These are phyloP conservation scores for Penicillium steckii DNA, from an alignment of 495 filamentous ascomycete genomes.

Conservation along the genomic window DNA sequence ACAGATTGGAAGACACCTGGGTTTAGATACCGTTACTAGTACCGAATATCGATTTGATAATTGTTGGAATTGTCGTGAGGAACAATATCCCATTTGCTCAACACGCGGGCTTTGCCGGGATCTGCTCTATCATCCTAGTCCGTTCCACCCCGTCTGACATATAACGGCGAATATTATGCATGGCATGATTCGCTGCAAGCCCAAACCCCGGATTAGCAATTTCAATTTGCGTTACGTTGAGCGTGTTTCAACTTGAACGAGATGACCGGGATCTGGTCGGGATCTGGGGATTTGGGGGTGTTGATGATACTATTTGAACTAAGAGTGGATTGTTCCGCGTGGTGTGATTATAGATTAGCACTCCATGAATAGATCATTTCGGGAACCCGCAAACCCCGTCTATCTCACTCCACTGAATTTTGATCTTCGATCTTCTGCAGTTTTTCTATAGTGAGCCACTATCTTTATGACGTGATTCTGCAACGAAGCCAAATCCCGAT, in stretches of 20 bases:
- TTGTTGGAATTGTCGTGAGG: neutral
- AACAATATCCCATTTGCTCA: neutral
- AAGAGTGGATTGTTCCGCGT: neutral
- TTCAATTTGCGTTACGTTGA: neutral
- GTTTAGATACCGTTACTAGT: conserved; percentile 50
- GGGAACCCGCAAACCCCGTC: neutral
- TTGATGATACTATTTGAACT: neutral
- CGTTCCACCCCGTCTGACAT: neutral
- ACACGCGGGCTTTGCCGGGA: neutral
- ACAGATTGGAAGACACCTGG: conserved; percentile 54
- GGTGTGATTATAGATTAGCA: neutral
- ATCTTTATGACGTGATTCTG: neutral
- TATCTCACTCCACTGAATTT: neutral
- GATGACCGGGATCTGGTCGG: neutral
- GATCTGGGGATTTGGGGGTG: neutral
- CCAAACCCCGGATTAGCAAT: neutral
- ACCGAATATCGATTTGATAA: neutral
- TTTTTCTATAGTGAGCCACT: neutral
- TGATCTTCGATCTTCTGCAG: neutral
- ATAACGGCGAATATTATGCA: neutral
- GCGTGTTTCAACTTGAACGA: neutral
- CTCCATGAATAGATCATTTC: neutral
- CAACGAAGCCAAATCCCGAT: neutral
- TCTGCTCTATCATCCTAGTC: neutral
- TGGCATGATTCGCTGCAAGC: neutral